phyloP scores from a whole-genome alignment of 1,139 yeast genomes.

The Candida pseudocylindracea region DNA sequence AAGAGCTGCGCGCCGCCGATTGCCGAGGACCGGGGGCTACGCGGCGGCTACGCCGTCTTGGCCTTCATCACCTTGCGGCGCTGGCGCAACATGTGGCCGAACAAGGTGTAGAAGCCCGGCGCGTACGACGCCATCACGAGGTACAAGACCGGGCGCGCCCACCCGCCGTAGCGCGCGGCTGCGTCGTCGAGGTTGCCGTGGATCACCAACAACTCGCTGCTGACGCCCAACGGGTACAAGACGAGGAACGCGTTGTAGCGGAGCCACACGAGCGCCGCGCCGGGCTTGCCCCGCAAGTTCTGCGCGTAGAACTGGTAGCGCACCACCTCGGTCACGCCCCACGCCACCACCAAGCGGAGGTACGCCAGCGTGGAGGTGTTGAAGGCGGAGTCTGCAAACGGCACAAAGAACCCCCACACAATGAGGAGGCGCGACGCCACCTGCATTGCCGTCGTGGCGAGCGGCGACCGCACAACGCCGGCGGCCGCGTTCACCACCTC shows the following conservation, averaged over 20 bases:
- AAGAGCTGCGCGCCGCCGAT: too few relatives aligned
- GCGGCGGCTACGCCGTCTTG: too few relatives aligned
- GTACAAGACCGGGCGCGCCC: constrained; percentile 32
- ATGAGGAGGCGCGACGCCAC: constrained; percentile 68
- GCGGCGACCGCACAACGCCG: constrained; percentile 71
- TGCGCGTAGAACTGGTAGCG: constrained; percentile 73
- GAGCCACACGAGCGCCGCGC: constrained; percentile 39
- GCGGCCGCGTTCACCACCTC: constrained; percentile 61
- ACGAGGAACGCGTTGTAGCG: constrained; percentile 71
- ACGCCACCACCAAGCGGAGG: constrained; percentile 49
- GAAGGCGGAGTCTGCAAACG: constrained; percentile 49
- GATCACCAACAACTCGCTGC: constrained; percentile 56
- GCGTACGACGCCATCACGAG: constrained; percentile 41
- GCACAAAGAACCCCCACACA: constrained; percentile 63
- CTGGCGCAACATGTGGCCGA: constrained; percentile 76
- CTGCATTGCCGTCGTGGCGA: constrained; percentile 67
- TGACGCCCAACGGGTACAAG: constrained; percentile 80
- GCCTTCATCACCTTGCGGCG: constrained; percentile 40
- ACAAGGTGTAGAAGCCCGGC: constrained; percentile 76
- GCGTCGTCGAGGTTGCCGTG: constrained; percentile 50
- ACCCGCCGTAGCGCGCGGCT: constrained; percentile 20
- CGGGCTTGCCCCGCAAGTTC: constrained; percentile 36
- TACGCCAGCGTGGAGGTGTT: constrained; percentile 31
- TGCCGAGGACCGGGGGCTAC: too few relatives aligned
- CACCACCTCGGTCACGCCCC: constrained; percentile 82